A percentile compares a stretch with the other conserved stretches of the same genome.
These are phyloP conservation scores for Spironucleus salmonicida DNA, from an alignment of 208 protist species.

Conservation along the genomic window DNA sequence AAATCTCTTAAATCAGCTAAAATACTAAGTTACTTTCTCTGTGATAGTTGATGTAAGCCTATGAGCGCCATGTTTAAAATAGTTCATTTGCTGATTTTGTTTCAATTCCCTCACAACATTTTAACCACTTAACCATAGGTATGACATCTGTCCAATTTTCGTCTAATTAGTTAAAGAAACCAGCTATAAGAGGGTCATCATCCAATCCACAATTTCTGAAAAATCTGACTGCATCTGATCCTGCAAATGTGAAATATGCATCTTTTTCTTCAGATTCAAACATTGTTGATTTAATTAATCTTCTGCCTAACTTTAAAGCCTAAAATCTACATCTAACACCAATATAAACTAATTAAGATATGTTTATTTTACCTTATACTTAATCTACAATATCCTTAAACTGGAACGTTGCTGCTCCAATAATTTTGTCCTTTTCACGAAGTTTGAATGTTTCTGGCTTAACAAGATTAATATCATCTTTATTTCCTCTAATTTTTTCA, in stretches of 20 bases:
- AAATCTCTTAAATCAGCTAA: background rate
- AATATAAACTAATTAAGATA: background rate
- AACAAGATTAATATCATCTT: background rate
- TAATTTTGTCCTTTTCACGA: background rate
- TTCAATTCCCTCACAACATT: background rate
- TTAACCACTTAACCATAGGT: background rate
- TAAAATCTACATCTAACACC: background rate
- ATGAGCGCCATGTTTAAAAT: background rate
- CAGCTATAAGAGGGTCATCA: background rate
- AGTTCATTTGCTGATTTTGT: background rate
- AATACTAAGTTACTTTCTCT: background rate
- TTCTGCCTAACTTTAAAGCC: background rate
- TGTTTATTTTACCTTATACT: background rate
- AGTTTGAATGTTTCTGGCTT: background rate
- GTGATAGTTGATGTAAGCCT: background rate
- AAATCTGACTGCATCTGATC: background rate
- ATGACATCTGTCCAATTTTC: slow-evolving; percentile 21
- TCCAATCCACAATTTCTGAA: background rate
- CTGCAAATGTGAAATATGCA: background rate
- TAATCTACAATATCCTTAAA: background rate
- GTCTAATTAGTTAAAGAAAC: background rate
- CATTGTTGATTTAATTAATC: background rate
- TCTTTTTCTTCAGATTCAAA: background rate
- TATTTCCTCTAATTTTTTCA: background rate
- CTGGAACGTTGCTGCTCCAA: background rate